Evolutionary conservation across 2,329 filamentous ascomycete genomes (phyloP), one percentile per base, ranked within the genome.

Genomic region (Cephalotrichum gorgonifer): DNA sequence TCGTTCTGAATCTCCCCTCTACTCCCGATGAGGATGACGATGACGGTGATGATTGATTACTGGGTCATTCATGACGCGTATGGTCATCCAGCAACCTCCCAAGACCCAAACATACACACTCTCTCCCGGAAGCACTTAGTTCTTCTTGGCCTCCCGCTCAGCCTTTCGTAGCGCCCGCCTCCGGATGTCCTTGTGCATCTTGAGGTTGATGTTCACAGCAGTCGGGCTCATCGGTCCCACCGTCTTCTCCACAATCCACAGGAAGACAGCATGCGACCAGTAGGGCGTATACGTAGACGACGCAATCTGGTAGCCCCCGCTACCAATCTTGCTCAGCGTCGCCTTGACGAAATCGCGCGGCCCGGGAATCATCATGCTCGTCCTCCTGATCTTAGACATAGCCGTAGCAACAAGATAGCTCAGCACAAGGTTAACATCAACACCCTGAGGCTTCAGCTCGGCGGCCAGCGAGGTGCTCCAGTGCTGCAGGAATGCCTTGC

Each of bases 401-500:
- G 91, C 88, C 1, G 88, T 91, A 4, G 89, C 95, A 59, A 98
- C 87, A 44, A 98, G 80, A 66, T 98, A 94, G 58, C 86, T 89
- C 57, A 97, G 79, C 26, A 95, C 84, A 44, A 97, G 79, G 66
- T 97, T 83, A n/a, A 95, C 89, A 54, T 88, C 84, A 38, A 98
- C 81, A 50, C 88, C 86, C 58, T 86, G 76, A 1, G 83, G 79
- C 54, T 85, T 80, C 27, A 98, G 77, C 68, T 98, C 93, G 14
- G 84, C 79, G 1, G 85, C 86, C 14, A 98, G 77, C 11, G 93
- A 83, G 6, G 82, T 85, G 56, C 86, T 95, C 93, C 93, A 98
- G 62, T 95, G 85, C 69, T 97, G 91, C 44, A 98, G 76, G 77
- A 98, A 98, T 1, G 93, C 91, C 72, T 98, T 98, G 79, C 86